Evolutionary conservation across 2,329 filamentous ascomycete species (phyloP), one percentile per base, ranked within the genome.

Genomic region (Endoconidiophora laricicola): DNA sequence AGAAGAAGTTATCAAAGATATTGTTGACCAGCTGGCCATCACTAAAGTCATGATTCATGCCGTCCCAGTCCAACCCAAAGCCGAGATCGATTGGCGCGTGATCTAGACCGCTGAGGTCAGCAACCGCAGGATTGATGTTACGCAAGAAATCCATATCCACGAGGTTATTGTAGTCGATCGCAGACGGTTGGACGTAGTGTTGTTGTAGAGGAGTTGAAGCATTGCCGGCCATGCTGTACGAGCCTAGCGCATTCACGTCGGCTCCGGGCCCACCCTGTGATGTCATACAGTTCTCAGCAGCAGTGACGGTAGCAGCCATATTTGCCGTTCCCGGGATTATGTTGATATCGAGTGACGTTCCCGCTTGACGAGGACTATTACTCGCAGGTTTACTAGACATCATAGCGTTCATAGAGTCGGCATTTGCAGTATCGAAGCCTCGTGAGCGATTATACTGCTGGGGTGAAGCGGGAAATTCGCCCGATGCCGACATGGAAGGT

Each of bases 1-100:
- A 83, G 65, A 83, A 83, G 60, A 85, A 85, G 0, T 78, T 77
- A 59, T 84, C 81, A 62, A 86, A 84, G 0, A 80, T 72, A 52
- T 83, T 75, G 58, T 83, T 70, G 59, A 78, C 71, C 60, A 77
- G 71, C 59, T 74, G 69, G 46, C 69, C 69, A 39, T 78, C 73
- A 52, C 69, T 69, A 52, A 72, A 81, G 57, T 82, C 79, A 56
- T 81, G 77, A 57, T 77, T 70, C 59, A 78, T 67, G 10, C 71
- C 69, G 53, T 78, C 70, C 73, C 76, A 78, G 33, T 78, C 79
- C 43, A 85, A 69, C 50, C 79, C 79, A 55, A 80, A 79, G 0
- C 78, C 79, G 43, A 84, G 69, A 55, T 83, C 79, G 57, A 79
- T 68, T 62, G 74, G 69, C 55, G 67, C 60, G 56, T 74, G 63